A percentile compares a stretch with the other conserved stretches of the same genome.
phyloP scores from a whole-genome alignment of 2,329 filamentous ascomycete species.

The Aspergillus sclerotialis region DNA sequence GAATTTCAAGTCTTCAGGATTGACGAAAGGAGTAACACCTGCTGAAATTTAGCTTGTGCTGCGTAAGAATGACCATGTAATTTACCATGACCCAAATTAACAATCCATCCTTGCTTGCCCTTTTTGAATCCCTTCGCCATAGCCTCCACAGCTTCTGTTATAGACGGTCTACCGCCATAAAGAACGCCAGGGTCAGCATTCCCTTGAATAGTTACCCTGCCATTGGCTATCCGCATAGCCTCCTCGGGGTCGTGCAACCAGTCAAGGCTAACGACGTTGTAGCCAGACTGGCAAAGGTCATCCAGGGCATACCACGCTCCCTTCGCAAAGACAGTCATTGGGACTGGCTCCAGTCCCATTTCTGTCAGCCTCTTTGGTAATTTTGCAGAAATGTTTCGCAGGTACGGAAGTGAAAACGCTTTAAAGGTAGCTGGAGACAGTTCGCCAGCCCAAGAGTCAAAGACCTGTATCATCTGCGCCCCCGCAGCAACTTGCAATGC shows the following conservation, averaged over 20 bases:
- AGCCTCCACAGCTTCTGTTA: slow-evolving; percentile 71
- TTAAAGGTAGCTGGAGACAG: slow-evolving; percentile 78
- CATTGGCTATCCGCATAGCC: slow-evolving; percentile 70
- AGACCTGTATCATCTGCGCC: slow-evolving; percentile 92
- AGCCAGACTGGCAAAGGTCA: slow-evolving; percentile 77
- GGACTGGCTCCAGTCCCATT: slow-evolving; percentile 70
- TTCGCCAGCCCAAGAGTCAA: slow-evolving; percentile 97
- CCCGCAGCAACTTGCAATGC: slow-evolving; percentile 88
- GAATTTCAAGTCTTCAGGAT: slow-evolving; percentile 87
- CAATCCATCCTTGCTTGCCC: slow-evolving; percentile 90
- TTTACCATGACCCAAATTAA: slow-evolving; percentile 89
- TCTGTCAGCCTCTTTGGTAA: slow-evolving; percentile 68
- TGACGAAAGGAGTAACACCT: slow-evolving; percentile 91
- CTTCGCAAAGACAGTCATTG: slow-evolving; percentile 98
- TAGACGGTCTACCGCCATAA: slow-evolving; percentile 75
- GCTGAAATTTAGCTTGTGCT: slow-evolving; percentile 16
- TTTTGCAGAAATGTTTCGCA: slow-evolving; percentile 74
- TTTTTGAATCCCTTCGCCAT: slow-evolving; percentile 83
- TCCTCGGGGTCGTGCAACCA: slow-evolving; percentile 88
- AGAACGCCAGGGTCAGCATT: slow-evolving; percentile 92
- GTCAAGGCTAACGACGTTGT: slow-evolving; percentile 89
- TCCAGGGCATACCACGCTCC: slow-evolving; percentile 94
- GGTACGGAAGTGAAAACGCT: slow-evolving; percentile 77
- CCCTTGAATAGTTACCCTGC: slow-evolving; percentile 79
- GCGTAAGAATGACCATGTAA: slow-evolving; percentile 7